Percentiles rank a stretch among this genome's conserved stretches.
phyloP scores from a whole-genome alignment of 2,329 filamentous ascomycete species.

The Didymella pinodella region DNA sequence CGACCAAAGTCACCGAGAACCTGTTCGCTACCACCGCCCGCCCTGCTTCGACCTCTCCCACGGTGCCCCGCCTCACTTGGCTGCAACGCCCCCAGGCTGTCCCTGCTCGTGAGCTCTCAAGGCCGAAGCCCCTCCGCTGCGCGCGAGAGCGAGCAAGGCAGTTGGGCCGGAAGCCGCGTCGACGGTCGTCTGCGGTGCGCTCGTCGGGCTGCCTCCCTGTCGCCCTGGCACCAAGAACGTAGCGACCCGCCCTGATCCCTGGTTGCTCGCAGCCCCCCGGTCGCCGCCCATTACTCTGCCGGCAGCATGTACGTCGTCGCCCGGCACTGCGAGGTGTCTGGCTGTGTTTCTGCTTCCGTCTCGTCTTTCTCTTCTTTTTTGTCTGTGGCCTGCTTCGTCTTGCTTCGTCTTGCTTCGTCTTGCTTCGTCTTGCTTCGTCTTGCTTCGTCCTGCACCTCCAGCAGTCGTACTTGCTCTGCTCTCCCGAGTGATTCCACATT shows the following conservation, averaged over 20 bases:
- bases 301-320: slow-evolving; percentile 47
- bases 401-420: not conserved
- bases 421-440: no score
- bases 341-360: slow-evolving; percentile 20
- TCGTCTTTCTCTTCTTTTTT: not conserved
- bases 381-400: not conserved
- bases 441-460: not conserved
- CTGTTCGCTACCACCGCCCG: slow-evolving; percentile 7
- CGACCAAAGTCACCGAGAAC: slow-evolving; percentile 4
- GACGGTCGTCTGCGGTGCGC: not conserved
- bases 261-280: not conserved
- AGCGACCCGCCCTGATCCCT: not conserved
- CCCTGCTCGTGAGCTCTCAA: slow-evolving; percentile 20
- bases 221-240: not conserved
- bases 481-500: not conserved
- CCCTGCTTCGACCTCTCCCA: not conserved
- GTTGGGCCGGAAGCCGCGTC: slow-evolving; percentile 16
- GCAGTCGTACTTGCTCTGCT: not conserved
- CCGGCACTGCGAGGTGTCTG: slow-evolving; percentile 37
- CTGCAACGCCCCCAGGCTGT: slow-evolving; percentile 16
- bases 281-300: slow-evolving; percentile 11
- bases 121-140: not conserved
- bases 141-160: slow-evolving; percentile 6
- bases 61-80: slow-evolving; percentile 24
- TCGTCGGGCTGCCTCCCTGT: not conserved